phyloP scores from a whole-genome alignment of 345 rosid genomes.

The Populus euphratica region DNA sequence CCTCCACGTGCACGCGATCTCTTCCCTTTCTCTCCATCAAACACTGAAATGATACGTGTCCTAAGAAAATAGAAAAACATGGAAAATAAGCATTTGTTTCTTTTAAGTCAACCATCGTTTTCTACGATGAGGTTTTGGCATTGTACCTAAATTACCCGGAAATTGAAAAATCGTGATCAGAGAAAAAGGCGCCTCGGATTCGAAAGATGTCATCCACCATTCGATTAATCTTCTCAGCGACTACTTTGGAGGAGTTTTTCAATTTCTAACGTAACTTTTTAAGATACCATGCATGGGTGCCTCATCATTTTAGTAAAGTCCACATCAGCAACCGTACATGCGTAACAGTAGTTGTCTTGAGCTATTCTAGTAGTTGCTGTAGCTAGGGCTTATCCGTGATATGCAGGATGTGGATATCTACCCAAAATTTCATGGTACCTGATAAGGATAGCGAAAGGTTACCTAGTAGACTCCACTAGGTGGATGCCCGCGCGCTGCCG shows the following conservation, averaged over 20 bases:
- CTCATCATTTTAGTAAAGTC: constrained; percentile 6
- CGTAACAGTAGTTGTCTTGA: neutral
- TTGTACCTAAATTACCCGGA: neutral
- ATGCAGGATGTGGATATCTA: neutral
- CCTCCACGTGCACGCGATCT: constrained; percentile 6
- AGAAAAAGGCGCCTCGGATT: constrained; percentile 5
- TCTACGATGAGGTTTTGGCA: constrained; percentile 7
- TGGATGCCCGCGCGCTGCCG: too few species aligned
- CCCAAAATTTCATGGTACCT: neutral
- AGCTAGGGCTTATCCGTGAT: neutral
- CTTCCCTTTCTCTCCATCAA: neutral
- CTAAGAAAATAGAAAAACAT: too few species aligned
- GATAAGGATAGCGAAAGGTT: neutral
- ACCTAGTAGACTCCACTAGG: too few species aligned
- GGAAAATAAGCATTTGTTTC: neutral
- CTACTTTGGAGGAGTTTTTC: neutral
- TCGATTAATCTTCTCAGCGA: neutral
- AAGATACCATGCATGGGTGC: neutral
- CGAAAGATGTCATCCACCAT: constrained; percentile 14
- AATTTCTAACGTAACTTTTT: neutral
- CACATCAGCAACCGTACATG: neutral
- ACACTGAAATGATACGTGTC: neutral
- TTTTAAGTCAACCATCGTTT: neutral
- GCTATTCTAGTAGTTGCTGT: neutral
- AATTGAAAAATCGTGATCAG: neutral